Base-by-base conservation (phyloP, 805 yeast genomes). In the Ogataea corticis region DNA sequence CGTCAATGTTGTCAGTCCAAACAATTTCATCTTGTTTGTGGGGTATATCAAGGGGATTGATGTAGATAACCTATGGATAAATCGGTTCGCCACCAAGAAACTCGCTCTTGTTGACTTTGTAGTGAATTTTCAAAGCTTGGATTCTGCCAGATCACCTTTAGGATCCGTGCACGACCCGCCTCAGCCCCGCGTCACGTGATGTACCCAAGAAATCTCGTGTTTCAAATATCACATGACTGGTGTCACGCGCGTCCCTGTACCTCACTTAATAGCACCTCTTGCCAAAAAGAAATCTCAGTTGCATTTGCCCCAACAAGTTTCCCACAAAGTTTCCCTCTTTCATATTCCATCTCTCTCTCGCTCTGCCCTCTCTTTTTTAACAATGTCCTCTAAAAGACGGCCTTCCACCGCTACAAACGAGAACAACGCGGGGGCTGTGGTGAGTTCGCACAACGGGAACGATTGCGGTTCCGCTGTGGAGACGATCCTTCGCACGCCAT, bases 1-100 rank as follows among this genome's bases (percentile, higher is more conserved):
- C 33, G 75, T 65, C 44, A 76, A 53, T 12, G 74, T 61, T 41
- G 65, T 61, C 48, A 71, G 43, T 33, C 62, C 57, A 41, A 71
- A 65, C 23, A 72, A 61, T 64, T 68, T 73, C 78, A 73, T 74
- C 15, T 17, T 45, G 27, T 18, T 33, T 33, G 14, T 12, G 16
- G 14, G 27, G 16, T 33, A 7, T 19, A 19, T 19, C 16, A 15
- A 4, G 11, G 4, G 17, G 3, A 7, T 13, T 7, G 10, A 33
- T 17, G 19, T 12, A 18, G 13, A 19, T 28, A 28, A 7, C 31
- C 31, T 6, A 9, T 21, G 25, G 25, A 21, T 21, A 21, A 21
- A 21, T 21, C 25, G 9, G 25, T 21, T 21, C 9, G 25, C 25
- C 25, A 21, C 25, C 25, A 21, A 21, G 25, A 21, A 21, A 21